phyloP scores from a whole-genome alignment of 2,329 filamentous ascomycete species.

The Juglanconis oblonga region DNA sequence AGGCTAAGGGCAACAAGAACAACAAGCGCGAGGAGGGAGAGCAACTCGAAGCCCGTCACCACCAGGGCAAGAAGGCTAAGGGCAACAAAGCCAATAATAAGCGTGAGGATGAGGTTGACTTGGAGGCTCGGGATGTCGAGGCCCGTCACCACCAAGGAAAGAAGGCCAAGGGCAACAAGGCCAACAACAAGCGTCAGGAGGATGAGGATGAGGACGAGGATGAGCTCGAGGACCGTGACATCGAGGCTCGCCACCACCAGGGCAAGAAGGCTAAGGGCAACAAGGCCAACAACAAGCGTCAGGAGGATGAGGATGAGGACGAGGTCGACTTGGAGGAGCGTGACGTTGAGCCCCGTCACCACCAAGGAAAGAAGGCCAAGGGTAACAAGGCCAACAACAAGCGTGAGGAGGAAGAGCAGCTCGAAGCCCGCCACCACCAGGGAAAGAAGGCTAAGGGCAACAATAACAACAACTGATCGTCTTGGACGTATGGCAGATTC shows the following conservation, averaged over 20 bases:
- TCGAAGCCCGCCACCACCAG: constrained; percentile 11
- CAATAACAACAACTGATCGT: background rate
- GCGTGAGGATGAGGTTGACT: constrained; percentile 17
- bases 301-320: constrained; percentile 8
- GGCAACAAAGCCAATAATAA: constrained; percentile 4
- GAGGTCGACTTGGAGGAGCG: constrained; percentile 5
- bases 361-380: constrained; percentile 18
- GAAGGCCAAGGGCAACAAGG: constrained; percentile 13
- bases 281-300: constrained; percentile 10
- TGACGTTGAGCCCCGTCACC: constrained; percentile 12
- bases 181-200: background rate
- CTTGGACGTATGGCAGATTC: background rate
- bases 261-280: constrained; percentile 4
- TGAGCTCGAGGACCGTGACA: background rate
- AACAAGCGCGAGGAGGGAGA: background rate
- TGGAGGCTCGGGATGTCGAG: background rate
- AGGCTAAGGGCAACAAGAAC: constrained; percentile 8
- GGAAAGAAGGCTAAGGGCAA: constrained; percentile 8
- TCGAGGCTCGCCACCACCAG: constrained; percentile 20
- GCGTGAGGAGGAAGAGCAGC: constrained; percentile 11
- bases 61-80: constrained; percentile 11
- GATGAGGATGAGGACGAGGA: constrained; percentile 16
- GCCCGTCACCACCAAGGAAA: background rate
- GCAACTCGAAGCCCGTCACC: background rate
- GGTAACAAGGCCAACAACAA: background rate